These are phyloP conservation scores for Fusarium sp. DNA, from an alignment of 2,329 filamentous ascomycete species.

Conservation along the genomic window DNA sequence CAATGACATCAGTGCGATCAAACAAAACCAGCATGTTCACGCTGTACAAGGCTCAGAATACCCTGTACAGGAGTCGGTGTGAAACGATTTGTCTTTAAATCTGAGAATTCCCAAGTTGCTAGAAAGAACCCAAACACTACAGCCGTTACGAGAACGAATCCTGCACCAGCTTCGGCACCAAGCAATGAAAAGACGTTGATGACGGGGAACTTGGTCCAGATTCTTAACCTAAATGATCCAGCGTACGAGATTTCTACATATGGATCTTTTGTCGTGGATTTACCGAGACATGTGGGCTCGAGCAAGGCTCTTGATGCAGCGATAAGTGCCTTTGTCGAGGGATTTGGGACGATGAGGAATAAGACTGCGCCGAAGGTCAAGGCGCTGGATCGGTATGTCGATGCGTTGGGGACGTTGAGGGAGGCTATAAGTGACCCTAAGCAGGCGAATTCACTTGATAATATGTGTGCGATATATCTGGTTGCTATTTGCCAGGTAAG, in stretches of 20 bases:
- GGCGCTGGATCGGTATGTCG: slow-evolving; percentile 7
- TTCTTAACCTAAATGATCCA: slow-evolving; percentile 2
- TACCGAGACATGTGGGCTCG: neutral
- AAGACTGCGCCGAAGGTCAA: neutral
- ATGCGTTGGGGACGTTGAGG: neutral
- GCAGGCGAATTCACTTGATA: neutral
- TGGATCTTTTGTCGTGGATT: slow-evolving; percentile 14
- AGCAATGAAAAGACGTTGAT: slow-evolving; percentile 9
- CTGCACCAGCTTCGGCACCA: neutral
- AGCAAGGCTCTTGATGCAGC: slow-evolving; percentile 17
- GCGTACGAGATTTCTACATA: slow-evolving; percentile 14
- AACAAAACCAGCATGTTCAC: slow-evolving; percentile 6
- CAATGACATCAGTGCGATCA: slow-evolving; percentile 27
- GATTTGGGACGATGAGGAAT: neutral
- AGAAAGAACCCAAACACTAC: neutral
- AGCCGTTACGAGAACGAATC: neutral
- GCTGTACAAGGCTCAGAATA: slow-evolving; percentile 11
- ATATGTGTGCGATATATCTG: slow-evolving; percentile 16
- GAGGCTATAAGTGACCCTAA: neutral
- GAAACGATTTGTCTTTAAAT: slow-evolving; percentile 18
- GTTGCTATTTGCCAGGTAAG: slow-evolving; percentile 13
- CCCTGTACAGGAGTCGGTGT: slow-evolving; percentile 6
- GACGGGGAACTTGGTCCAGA: neutral
- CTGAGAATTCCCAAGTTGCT: neutral
- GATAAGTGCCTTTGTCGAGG: neutral